These are phyloP conservation scores for Actinomortierella wolfii DNA, from an alignment of 371 early-diverging fungal species.

Conservation along the genomic window DNA sequence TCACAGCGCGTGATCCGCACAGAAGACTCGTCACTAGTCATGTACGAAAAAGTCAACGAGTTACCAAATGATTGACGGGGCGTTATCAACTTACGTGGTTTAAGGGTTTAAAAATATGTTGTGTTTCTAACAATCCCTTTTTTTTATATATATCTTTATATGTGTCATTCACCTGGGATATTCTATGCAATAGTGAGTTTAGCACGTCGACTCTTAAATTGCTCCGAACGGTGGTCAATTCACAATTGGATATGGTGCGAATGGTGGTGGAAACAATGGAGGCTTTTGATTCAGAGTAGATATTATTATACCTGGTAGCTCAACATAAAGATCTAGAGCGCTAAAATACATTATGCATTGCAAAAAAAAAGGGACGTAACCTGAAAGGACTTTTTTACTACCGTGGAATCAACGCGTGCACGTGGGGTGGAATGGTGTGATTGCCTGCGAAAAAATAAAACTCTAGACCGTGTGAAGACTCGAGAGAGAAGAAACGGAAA, in stretches of 20 bases:
- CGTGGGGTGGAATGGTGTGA: too few relatives aligned
- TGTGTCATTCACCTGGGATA: background rate
- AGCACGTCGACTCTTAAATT: slow-evolving; percentile 37
- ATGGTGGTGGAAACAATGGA: slow-evolving; percentile 45
- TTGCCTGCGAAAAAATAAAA: too few relatives aligned
- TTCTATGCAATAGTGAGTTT: slow-evolving; percentile 32
- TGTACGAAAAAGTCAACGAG: too few relatives aligned
- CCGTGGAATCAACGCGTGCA: too few relatives aligned
- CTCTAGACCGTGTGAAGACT: background rate
- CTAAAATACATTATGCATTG: too few relatives aligned
- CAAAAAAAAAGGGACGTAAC: too few relatives aligned
- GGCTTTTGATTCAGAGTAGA: slow-evolving; percentile 26
- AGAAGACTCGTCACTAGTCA: slow-evolving; percentile 20
- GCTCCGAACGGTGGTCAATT: slow-evolving; percentile 39
- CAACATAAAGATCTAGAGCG: too few relatives aligned
- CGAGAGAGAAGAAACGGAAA: background rate
- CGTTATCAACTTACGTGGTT: too few relatives aligned
- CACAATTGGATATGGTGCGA: slow-evolving; percentile 42
- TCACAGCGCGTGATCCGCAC: slow-evolving; percentile 33
- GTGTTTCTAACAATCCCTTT: background rate
- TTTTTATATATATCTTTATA: background rate
- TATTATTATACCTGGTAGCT: too few relatives aligned
- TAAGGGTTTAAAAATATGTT: too few relatives aligned
- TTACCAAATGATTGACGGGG: too few relatives aligned
- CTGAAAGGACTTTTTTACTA: too few relatives aligned